Base-by-base conservation (phyloP, 2,329 filamentous ascomycete species). In the Epichloe bromicola region DNA sequence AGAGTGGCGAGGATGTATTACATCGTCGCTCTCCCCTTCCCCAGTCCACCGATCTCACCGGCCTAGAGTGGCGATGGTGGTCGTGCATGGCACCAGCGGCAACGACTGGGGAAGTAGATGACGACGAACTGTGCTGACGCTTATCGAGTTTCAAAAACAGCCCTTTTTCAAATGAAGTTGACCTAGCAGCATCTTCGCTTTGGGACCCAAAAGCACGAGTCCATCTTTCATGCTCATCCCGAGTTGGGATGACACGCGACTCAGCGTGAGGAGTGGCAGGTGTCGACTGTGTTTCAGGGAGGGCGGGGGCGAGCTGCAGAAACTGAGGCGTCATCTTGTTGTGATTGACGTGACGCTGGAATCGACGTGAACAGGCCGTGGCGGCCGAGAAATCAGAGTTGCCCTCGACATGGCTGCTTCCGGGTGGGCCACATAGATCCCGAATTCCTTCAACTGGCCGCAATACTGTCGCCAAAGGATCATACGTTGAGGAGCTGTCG, bases 91-190 rank as follows among this genome's bases (percentile, higher is more conserved):
- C 80, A 52, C 85, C 85, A 3, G 82, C 74, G 1, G 77, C 84
- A 20, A 76, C 69, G 1, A 80, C 74, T 4, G 37, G 11, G 8
- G 52, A 49, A 7, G 46, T 74, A 79, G 61, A 76, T 85, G 26
- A 88, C 59, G 4, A 78, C 59, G 4, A 78, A 79, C 2, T 73
- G 55, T 78, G 80, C 1, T 86, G 77, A 53, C 85, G 82, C 56
- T 83, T 81, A 60, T 87, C 82, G 10, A 73, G 68, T 49, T 71
- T 79, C 20, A 72, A 70, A 49, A 84, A 82, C 3, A 78, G 57
- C 56, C 75, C 74, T 41, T 80, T 73, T 53, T 88, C 84, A 6
- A 80, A 79, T 0, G 84, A 87, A 34, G 74, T 75, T 5, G 79
- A 76, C 37, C 83, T 74, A 2, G 73, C 70, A 20, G 67, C 65